Conservation (phyloP, 2,329 filamentous ascomycete species). For the Penicillium sp. region DNA sequence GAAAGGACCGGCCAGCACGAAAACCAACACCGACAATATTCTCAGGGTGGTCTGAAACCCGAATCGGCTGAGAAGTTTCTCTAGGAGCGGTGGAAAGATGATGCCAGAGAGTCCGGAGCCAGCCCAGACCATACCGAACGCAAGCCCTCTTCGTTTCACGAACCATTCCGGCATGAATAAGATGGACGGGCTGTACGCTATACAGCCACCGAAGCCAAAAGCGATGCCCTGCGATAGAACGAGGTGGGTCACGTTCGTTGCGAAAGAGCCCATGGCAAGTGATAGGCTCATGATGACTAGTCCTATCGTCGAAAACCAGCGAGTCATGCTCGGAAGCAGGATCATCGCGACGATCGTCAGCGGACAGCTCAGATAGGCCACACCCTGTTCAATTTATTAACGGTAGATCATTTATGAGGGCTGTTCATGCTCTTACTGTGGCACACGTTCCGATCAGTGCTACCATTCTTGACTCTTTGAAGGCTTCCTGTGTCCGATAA, state of each 20-base stretch:
- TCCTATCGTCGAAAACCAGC: constrained; percentile 23
- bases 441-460: constrained; percentile 36
- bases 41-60: constrained; percentile 48
- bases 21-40: constrained; percentile 39
- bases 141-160: constrained; percentile 46
- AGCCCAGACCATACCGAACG: constrained; percentile 47
- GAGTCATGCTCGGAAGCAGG: constrained; percentile 17
- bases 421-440: constrained; percentile 13
- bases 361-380: constrained; percentile 27
- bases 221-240: constrained; percentile 28
- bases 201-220: constrained; percentile 48
- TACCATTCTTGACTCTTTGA: constrained; percentile 24
- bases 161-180: constrained; percentile 54
- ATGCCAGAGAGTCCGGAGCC: constrained; percentile 41
- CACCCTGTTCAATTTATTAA: constrained; percentile 13
- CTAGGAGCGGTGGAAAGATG: constrained; percentile 46
- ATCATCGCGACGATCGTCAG: constrained; percentile 22
- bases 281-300: constrained; percentile 25
- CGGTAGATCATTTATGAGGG: neutral
- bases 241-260: constrained; percentile 22
- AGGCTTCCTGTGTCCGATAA: constrained; percentile 28
- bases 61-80: constrained; percentile 43
- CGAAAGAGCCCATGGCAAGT: constrained; percentile 26
- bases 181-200: constrained; percentile 50
- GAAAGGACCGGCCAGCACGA: constrained; percentile 23